phyloP scores from a whole-genome alignment of 2,329 filamentous ascomycete species.

The Microdochium bolleyi region DNA sequence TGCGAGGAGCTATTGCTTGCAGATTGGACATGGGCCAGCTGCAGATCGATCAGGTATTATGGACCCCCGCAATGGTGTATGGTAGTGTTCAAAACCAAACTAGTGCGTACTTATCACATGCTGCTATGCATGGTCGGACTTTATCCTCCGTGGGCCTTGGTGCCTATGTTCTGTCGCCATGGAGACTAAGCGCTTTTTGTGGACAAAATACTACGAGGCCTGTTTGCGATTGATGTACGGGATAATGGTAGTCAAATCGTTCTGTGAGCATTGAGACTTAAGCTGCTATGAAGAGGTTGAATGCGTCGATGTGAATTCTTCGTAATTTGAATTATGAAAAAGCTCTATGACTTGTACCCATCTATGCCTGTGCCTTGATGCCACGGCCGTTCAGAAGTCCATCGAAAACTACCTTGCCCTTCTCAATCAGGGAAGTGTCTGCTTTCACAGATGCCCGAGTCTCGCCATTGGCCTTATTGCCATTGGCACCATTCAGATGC shows the following conservation, averaged over 20 bases:
- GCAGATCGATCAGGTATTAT: too few species aligned
- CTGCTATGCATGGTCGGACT: background rate
- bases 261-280: background rate
- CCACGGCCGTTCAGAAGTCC: slow-evolving; percentile 4
- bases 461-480: slow-evolving; percentile 4
- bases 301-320: too few species aligned
- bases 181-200: too few species aligned
- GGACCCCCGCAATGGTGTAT: too few species aligned
- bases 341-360: background rate
- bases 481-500: background rate
- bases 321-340: too few species aligned
- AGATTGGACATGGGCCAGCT: too few species aligned
- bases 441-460: slow-evolving; percentile 3
- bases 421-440: slow-evolving; percentile 1
- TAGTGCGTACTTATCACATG: background rate
- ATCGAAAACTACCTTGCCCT: slow-evolving; percentile 3
- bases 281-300: too few species aligned
- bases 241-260: background rate
- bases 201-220: too few species aligned
- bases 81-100: background rate
- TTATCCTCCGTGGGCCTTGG: background rate
- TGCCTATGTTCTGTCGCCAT: too few species aligned
- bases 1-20: too few species aligned
- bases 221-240: background rate
- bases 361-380: slow-evolving; percentile 16